A percentile compares a stretch with the other conserved stretches of the same genome.
phyloP scores from a whole-genome alignment of 495 filamentous ascomycete species.

The Recurvomyces mirabilis region DNA sequence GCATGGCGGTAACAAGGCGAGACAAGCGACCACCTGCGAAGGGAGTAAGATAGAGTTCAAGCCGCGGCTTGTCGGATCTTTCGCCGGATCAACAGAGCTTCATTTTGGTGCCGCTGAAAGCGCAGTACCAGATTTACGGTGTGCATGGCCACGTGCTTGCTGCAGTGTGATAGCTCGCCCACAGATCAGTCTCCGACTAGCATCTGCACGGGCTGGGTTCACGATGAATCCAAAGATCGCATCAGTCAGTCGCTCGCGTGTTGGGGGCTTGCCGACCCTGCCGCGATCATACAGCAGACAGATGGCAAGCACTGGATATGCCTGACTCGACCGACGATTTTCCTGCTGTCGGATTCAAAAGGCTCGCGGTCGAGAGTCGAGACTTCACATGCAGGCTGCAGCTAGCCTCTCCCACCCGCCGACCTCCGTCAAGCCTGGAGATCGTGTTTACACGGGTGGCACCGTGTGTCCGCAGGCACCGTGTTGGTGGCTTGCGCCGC shows the following conservation, averaged over 20 bases:
- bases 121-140: no score
- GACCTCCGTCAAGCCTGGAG: not conserved
- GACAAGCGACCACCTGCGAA: not conserved
- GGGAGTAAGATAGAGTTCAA: not conserved
- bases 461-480: not conserved
- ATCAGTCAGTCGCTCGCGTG: no score
- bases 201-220: no score
- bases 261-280: no score
- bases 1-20: not conserved
- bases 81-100: not conserved
- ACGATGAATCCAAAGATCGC: no score
- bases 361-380: not conserved
- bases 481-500: no score
- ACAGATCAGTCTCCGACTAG: no score
- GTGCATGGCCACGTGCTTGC: not conserved
- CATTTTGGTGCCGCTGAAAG: not conserved
- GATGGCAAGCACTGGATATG: no score
- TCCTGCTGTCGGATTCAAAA: not conserved
- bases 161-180: no score
- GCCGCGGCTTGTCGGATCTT: conserved; percentile 1
- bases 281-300: no score
- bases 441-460: not conserved
- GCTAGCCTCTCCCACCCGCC: no score
- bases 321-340: no score
- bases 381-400: not conserved